Evolutionary conservation across 140 eudicot genomes (phyloP), one percentile per base, ranked within the genome.

Genomic region (Senecio squalidus): DNA sequence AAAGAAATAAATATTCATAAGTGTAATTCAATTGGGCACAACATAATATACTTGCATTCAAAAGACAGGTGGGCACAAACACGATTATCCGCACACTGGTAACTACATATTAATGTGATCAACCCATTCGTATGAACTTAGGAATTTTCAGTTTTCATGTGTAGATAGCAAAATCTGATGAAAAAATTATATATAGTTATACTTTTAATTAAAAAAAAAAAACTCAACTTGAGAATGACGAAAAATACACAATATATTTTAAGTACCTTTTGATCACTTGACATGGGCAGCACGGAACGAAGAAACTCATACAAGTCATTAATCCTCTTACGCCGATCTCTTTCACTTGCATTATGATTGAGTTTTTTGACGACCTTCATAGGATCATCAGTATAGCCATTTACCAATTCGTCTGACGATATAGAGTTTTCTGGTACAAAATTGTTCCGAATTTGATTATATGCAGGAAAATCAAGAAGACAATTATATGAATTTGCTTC

Each of bases 341-440:
- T 73, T 69, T 85, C 90, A 20, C 81, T 82, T 2, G 84, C 84
- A 24, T 79, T 86, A 66, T 86, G 95, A 27, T 79, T 74, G 6
- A 73, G 72, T 63, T 86, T 86, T 70, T 71, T 86, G 17, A 22
- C 72, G 44, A 58, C 52, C 53, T 9, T 68, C 10, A 3, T 18
- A 4, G 25, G 31, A 15, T 58, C 68, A 2, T 2, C 34, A 6
- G 7, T 4, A 49, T 1, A 14, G 2, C 27, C 51, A 45, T 44
- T 55, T 26, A 2, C 23, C 6, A 6, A 15, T 34, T 26, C 45
- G 23, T 23, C 51, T 25, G 68, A 65, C 2, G 49, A 68, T 25
- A 45, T 9, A 16, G 44, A 61, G 18, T 17, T 66, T n/a, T 55
- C 57, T 13, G 50, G 73, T 55, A 39, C 28, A 66, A 53, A 53